A percentile compares a stretch with the other conserved stretches of the same genome.
Evolutionary conservation across 768 basidiomycete species (phyloP).

Genomic region (Sarcomyxa edulis): DNA sequence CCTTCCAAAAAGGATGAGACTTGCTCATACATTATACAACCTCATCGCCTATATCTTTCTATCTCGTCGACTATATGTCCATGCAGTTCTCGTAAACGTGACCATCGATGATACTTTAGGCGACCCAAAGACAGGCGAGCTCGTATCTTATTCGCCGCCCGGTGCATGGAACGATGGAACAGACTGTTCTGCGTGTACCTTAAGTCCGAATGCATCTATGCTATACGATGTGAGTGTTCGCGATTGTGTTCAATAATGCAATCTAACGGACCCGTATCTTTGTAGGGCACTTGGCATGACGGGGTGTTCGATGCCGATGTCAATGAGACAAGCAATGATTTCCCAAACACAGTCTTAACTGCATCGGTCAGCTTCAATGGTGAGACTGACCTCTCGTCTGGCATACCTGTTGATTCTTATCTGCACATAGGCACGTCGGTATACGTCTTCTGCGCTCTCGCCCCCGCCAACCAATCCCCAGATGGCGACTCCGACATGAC

Average conservation of each 20-base stretch:
- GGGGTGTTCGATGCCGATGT: slow-evolving; percentile 10
- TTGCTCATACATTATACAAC: too few relatives aligned
- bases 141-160: slow-evolving; percentile 25
- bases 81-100: slow-evolving; percentile 22
- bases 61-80: too few relatives aligned
- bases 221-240: slow-evolving; percentile 5
- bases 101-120: slow-evolving; percentile 37
- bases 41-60: too few relatives aligned
- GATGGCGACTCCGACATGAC: slow-evolving; percentile 20
- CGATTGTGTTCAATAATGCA: neutral
- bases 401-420: slow-evolving; percentile 1
- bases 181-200: slow-evolving; percentile 19
- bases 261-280: neutral
- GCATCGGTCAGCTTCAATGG: slow-evolving; percentile 31
- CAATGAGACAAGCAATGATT: slow-evolving; percentile 8
- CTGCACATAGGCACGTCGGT: slow-evolving; percentile 30
- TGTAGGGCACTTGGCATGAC: slow-evolving; percentile 5
- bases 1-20: too few relatives aligned
- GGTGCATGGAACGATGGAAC: slow-evolving; percentile 24
- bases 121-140: slow-evolving; percentile 21
- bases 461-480: slow-evolving; percentile 9
- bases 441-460: slow-evolving; percentile 33
- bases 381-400: slow-evolving; percentile 11
- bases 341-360: slow-evolving; percentile 13
- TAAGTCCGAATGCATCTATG: slow-evolving; percentile 13